phyloP scores from a whole-genome alignment of 768 basidiomycete species.

The Leccinum pellstonianum region DNA sequence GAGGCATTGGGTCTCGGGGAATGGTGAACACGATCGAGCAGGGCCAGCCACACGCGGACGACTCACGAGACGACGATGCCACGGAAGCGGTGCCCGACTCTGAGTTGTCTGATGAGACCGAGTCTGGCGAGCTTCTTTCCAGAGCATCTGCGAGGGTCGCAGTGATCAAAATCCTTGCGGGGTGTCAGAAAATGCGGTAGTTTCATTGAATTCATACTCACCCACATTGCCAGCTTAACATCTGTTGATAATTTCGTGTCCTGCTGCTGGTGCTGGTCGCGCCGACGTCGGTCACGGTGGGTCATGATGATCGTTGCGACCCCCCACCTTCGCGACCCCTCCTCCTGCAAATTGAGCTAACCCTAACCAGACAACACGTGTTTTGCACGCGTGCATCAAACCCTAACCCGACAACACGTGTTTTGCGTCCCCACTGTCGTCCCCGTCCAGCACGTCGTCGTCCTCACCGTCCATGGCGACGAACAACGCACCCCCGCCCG shows the following conservation, averaged over 20 bases:
- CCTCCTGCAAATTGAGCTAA: not conserved
- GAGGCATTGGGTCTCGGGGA: slow-evolving; percentile 77
- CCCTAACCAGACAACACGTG: not conserved
- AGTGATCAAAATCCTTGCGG: slow-evolving; percentile 91
- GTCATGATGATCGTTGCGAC: not conserved
- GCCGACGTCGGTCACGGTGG: not conserved
- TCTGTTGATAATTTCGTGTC: not conserved
- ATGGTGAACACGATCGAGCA: not conserved
- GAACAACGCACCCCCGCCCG: slow-evolving; percentile 29
- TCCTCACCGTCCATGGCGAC: slow-evolving; percentile 28
- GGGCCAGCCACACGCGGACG: not conserved
- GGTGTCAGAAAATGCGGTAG: not conserved
- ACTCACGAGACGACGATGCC: slow-evolving; percentile 94
- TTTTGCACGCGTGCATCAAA: slow-evolving; percentile 3
- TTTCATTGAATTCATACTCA: slow-evolving; percentile 37
- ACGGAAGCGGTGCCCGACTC: slow-evolving; percentile 82
- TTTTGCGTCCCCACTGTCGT: slow-evolving; percentile 23
- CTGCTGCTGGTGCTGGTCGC: not conserved
- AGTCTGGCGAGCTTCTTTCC: slow-evolving; percentile 91
- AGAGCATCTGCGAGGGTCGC: slow-evolving; percentile 83
- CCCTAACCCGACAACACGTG: slow-evolving; percentile 34
- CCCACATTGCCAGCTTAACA: slow-evolving; percentile 86
- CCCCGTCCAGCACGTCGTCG: slow-evolving; percentile 25
- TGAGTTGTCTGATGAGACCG: slow-evolving; percentile 79
- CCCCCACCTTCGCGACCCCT: slow-evolving; percentile 6